Evolutionary conservation across 352 stramenopile genomes (phyloP), one percentile per base, ranked within the genome.

Genomic region (Bremia lactucae): DNA sequence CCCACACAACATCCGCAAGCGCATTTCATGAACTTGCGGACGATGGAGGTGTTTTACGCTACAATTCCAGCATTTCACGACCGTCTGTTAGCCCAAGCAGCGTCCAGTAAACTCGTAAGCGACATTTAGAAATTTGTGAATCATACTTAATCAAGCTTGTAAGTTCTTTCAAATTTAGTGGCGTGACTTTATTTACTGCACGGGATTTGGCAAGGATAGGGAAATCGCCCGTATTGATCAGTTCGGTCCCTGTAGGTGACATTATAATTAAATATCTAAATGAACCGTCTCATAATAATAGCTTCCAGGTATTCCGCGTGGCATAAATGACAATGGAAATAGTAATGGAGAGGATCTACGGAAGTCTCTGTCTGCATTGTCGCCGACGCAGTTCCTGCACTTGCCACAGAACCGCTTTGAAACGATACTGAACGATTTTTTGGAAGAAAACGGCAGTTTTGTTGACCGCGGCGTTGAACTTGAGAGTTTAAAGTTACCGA

Each of bases 1-100:
- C 72, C 74, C 13, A 92, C 79, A 37, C 74, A 58, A 15, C 92
- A 97, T 58, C 92, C 92, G 6, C 89, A 96, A 59, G 92, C 92
- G 39, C 92, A 97, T 57, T 97, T 96, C 64, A 73, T 97, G 23
- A 97, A 97, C 52, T 67, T 95, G 5, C 71, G 92, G 21, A 95
- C 83, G 1, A 96, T 97, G 86, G 92, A 97, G 48, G 82, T 97
- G 49, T 60, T 97, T 3, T 77, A 76, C 21, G 45, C 66, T 24
- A 49, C 72, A n/a, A 76, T 91, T 62, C 72, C 72, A 13, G 47
- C 31, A 29, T 85, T 91, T 36, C 80, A 94, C 48, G 65, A 89
- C 49, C 63, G 60, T 5, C 37, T 92, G 42, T 50, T 84, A 6
- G 51, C 61, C 28, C 46, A 83, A 20, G 76, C 79, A 2, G 74